Evolutionary conservation across 2,329 filamentous ascomycete genomes (phyloP), one percentile per base, ranked within the genome.

Genomic region (Tolypocladium album): DNA sequence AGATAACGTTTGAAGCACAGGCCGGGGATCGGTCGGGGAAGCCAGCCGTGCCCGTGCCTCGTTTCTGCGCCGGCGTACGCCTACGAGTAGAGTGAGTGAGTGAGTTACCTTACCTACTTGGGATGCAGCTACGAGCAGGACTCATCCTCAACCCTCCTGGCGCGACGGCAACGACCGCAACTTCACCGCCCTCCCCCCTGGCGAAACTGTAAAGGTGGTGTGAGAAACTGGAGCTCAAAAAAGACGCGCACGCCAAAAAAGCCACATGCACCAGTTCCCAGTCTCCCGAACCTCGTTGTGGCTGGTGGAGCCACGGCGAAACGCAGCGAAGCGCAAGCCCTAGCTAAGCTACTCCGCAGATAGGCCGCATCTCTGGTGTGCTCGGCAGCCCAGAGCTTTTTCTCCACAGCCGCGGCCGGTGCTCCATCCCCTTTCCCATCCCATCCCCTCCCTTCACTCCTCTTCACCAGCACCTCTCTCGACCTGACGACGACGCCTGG

Each of bases 401-500:
- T 53, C 50, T 53, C 50, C 50, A 53, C 27, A n/a, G 27, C 50
- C 27, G 34, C 50, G 50, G 50, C 17, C 47, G 31, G 50, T n/a
- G 55, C 22, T 39, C 39, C 39, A 43, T 40, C 56, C 43, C 42
- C 9, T 53, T 43, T 36, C 56, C 13, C 24, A 20, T 20, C 24
- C 47, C n/a, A 5, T 34, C 45, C 34, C 43, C 20, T 12, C 20
- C 36, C 43, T 43, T 50, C 56, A 9, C 47, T 36, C 38, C 39
- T 55, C 47, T 39, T 9, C 13, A 24, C 7, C 13, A 13, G 2
- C 31, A 12, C 38, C 36, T n/a, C 50, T 52, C 39, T 58, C 65
- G 63, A 64, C 66, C 70, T 68, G n/a, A 20, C 20, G 36, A 53
- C 59, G 55, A 38, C 36, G 47, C 38, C 22, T 24, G 43, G 55